Conservation (phyloP, 495 filamentous ascomycete genomes). For the Pseudoneurospora amorphoporcata region DNA sequence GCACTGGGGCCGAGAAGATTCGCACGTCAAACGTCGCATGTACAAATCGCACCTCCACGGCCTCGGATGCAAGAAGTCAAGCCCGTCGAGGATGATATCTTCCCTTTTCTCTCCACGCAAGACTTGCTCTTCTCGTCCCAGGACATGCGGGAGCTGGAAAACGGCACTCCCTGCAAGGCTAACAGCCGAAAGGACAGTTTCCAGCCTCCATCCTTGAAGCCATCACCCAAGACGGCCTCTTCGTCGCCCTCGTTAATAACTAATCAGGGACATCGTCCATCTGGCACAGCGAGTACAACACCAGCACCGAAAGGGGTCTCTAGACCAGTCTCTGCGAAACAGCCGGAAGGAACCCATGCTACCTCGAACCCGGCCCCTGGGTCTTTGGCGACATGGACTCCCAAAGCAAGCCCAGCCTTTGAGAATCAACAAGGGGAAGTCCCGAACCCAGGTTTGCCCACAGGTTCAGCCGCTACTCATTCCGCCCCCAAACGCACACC, state of each 20-base stretch:
- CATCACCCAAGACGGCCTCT: background rate
- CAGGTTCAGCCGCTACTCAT: background rate
- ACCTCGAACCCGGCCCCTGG: background rate
- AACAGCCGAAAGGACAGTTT: background rate
- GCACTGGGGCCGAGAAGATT: background rate
- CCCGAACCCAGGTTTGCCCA: background rate
- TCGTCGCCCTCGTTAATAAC: background rate
- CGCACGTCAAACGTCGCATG: background rate
- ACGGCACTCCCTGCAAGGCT: constrained; percentile 8
- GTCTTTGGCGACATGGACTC: background rate
- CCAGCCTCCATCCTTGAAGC: background rate
- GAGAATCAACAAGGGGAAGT: background rate
- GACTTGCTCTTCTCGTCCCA: constrained; percentile 37
- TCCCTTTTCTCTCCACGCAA: constrained; percentile 33
- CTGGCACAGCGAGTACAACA: background rate
- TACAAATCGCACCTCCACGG: background rate
- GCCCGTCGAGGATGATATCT: constrained; percentile 5
- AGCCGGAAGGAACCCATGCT: background rate
- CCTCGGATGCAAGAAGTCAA: background rate
- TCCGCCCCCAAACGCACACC: background rate
- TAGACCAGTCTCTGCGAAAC: background rate
- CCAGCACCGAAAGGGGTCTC: background rate
- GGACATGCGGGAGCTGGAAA: constrained; percentile 35
- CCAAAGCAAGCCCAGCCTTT: background rate
- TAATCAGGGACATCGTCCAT: background rate